Evolutionary conservation across 2,329 filamentous ascomycete species (phyloP).

Genomic region (Ustilaginoidea virens): DNA sequence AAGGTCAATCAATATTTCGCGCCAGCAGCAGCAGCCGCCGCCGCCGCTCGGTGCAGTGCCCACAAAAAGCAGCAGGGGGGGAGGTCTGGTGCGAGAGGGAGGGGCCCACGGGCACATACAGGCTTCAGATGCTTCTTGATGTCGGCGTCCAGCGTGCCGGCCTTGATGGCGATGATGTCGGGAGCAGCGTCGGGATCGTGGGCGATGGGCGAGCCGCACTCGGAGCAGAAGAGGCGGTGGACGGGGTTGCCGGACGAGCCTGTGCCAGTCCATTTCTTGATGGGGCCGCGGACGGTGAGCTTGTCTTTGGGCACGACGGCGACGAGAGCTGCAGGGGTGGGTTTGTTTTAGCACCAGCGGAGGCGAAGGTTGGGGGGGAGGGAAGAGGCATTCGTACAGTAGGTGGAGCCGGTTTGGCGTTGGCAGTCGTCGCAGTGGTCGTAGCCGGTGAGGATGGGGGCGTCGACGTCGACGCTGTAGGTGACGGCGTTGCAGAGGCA

Average conservation of each 20-base stretch:
- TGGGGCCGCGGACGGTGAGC: conserved; percentile 44
- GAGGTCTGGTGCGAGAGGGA: too few relatives aligned
- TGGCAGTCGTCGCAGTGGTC: conserved; percentile 64
- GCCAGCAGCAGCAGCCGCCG: too few relatives aligned
- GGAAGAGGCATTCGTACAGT: conserved; percentile 31
- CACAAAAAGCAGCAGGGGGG: too few relatives aligned
- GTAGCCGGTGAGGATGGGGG: conserved; percentile 41
- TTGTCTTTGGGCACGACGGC: conserved; percentile 51
- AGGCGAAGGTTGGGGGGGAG: background rate
- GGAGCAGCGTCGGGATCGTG: conserved; percentile 58
- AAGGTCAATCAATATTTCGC: too few relatives aligned
- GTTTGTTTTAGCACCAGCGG: background rate
- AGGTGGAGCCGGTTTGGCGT: conserved; percentile 52
- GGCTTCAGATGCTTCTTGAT: conserved; percentile 56
- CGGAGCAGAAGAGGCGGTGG: conserved; percentile 53
- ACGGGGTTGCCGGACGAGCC: conserved; percentile 47
- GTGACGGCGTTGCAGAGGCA: conserved; percentile 58
- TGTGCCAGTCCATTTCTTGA: conserved; percentile 47
- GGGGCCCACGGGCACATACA: conserved; percentile 19
- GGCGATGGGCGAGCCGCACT: conserved; percentile 54
- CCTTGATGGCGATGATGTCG: conserved; percentile 55
- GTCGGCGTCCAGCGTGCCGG: conserved; percentile 44
- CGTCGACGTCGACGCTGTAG: conserved; percentile 43
- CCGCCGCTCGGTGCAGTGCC: too few relatives aligned
- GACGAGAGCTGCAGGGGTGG: conserved; percentile 38